Conservation (phyloP, 2,329 filamentous ascomycete genomes). For the Pseudogymnoascus verrucosus region DNA sequence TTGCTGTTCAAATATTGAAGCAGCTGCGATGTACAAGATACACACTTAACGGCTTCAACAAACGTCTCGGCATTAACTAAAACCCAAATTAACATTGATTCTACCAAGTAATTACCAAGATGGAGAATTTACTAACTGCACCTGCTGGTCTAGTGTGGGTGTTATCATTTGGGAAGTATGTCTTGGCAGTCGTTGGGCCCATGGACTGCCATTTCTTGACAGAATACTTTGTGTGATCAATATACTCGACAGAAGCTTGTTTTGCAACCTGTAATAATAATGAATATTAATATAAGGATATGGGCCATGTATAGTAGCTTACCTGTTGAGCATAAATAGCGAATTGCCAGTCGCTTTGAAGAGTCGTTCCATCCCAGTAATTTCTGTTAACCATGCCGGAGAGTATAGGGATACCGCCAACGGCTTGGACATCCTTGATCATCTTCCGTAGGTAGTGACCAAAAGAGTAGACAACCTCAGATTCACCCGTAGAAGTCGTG, state of each 20-base stretch:
- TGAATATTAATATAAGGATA: background rate
- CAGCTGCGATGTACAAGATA: background rate
- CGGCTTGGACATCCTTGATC: constrained; percentile 22
- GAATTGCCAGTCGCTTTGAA: constrained; percentile 20
- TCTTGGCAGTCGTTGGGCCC: constrained; percentile 18
- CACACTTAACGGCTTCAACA: constrained; percentile 21
- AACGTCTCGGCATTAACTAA: constrained; percentile 13
- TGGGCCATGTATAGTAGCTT: background rate
- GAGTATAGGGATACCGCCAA: constrained; percentile 18
- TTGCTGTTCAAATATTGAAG: background rate
- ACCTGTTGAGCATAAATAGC: constrained; percentile 17
- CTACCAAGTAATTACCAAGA: background rate
- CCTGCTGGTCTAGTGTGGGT: constrained; percentile 24
- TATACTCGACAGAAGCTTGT: constrained; percentile 16
- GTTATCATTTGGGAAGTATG: constrained; percentile 24
- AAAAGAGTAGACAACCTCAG: constrained; percentile 22
- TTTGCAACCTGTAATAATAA: constrained; percentile 14
- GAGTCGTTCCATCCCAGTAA: constrained; percentile 15
- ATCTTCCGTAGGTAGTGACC: constrained; percentile 24
- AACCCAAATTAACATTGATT: background rate
- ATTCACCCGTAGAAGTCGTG: constrained; percentile 14
- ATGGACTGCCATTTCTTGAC: constrained; percentile 19
- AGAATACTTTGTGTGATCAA: constrained; percentile 24
- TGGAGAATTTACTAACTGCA: constrained; percentile 10
- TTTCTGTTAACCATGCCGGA: constrained; percentile 24